Base-by-base conservation (phyloP, 768 basidiomycete species). In the Chalciporus chontae region DNA sequence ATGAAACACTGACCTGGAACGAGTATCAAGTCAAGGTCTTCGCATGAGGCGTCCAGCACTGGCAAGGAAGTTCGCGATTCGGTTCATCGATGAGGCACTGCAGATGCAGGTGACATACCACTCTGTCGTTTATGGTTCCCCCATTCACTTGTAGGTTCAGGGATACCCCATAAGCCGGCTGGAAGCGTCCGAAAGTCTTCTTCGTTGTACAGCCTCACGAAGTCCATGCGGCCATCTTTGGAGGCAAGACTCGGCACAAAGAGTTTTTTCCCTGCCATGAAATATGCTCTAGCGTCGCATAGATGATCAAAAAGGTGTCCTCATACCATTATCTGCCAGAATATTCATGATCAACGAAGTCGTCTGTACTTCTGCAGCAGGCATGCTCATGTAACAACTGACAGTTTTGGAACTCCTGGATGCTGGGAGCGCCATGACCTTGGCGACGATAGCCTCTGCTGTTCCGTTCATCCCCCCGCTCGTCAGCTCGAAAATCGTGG, bases 361-460 rank as follows among this genome's bases (percentile, higher is more conserved):
- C 0, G 89, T 90, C 57, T 84, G 76, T 21, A 83, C 72, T 58
- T 91, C 89, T 4, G 77, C 85, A 2, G 75, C 63, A 10, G 86
- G 85, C 89, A 91, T 90, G 66, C 81, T 90, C 37, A 91, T 72
- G 63, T 85, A 91, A 65, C 89, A 91, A 69, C 86, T 83, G 26
- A 90, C 64, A 5, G 72, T 71, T 44, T 66, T 73, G 44, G 74
- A 75, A 34, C 59, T 59, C 31, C 73, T 65, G 57, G 89, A 85
- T 8, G 73, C 71, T 2, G 83, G 71, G 15, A 81, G 65, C 0
- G 75, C 61, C 17, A 83, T 56, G 24, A 90, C 69, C 50, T 71
- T 73, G 11, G 65, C 62, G 6, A 74, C 65, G 45, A 88, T 75
- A 26, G 57, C 59, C 48, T 63, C 56, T 41, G 63, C 65, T 67